Conservation (phyloP, 139 green algal genomes). For the Closterium sp. region DNA sequence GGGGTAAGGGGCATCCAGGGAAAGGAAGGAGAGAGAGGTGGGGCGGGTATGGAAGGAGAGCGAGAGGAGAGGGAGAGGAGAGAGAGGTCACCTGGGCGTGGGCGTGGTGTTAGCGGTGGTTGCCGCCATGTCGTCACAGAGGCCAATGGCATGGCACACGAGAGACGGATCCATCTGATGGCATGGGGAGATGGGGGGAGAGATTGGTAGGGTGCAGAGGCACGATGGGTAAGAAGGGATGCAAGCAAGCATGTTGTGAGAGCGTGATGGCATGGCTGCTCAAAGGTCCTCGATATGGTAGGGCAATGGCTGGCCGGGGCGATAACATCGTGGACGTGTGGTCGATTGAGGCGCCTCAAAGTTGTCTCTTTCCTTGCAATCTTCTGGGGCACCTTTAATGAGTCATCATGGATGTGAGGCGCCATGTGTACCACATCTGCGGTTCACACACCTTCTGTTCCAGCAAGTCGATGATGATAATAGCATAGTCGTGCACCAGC, state of each 20-base stretch:
- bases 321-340: no score
- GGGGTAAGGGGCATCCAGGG: not conserved
- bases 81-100: no score
- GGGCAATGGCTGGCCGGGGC: no score
- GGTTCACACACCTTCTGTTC: slow-evolving; percentile 28
- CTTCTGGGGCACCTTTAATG: no score
- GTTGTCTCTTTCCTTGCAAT: no score
- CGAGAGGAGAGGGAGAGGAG: no score
- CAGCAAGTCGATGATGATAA: slow-evolving; percentile 52
- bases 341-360: no score
- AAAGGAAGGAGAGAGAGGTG: not conserved
- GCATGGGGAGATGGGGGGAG: not conserved
- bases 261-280: no score
- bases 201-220: not conserved
- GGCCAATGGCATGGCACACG: not conserved
- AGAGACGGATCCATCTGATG: not conserved
- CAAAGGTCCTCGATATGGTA: no score
- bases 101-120: not conserved
- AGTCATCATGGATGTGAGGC: no score
- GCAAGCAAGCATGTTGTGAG: not conserved
- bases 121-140: not conserved
- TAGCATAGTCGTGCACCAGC: slow-evolving; percentile 63
- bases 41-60: not conserved
- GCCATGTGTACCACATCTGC: no score
- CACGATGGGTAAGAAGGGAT: not conserved